Percentiles rank a stretch among this genome's conserved stretches.
Conservation (phyloP, 2,329 filamentous ascomycete genomes). For the Mollisia scopiformis region DNA sequence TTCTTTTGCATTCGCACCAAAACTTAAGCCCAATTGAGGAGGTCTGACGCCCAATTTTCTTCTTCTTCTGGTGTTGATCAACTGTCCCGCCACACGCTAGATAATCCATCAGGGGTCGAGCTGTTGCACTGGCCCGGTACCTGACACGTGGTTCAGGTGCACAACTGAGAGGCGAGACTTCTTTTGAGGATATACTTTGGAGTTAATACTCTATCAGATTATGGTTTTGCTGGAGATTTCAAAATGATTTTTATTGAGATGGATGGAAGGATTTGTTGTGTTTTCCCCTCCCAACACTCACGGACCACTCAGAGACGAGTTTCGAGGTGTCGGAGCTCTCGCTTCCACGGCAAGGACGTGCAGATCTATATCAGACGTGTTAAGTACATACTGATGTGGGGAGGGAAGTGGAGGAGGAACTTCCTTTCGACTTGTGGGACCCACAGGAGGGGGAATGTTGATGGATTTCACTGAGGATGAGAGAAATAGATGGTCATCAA, state of each 20-base stretch:
- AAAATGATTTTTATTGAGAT: neutral
- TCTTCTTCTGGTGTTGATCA: neutral
- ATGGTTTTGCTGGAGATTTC: neutral
- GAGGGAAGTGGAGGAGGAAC: neutral
- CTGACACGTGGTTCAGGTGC: neutral
- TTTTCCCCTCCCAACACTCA: neutral
- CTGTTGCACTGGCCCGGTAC: neutral
- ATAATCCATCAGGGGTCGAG: neutral
- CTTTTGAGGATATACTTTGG: neutral
- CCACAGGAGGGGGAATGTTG: too few relatives aligned
- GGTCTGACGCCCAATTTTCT: neutral
- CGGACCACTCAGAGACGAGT: conserved; percentile 10
- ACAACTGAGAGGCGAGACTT: neutral
- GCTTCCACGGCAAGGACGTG: neutral
- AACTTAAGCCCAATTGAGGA: neutral
- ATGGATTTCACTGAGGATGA: too few relatives aligned
- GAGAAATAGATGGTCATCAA: too few relatives aligned
- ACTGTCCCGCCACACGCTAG: neutral
- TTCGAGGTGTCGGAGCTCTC: conserved; percentile 1
- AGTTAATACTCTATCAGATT: too few relatives aligned
- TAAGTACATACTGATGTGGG: neutral
- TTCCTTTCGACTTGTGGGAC: too few relatives aligned
- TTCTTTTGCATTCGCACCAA: neutral
- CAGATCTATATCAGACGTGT: neutral
- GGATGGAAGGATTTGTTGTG: neutral